Conservation (phyloP, 768 basidiomycete genomes). For the Amanita pallidorosea region DNA sequence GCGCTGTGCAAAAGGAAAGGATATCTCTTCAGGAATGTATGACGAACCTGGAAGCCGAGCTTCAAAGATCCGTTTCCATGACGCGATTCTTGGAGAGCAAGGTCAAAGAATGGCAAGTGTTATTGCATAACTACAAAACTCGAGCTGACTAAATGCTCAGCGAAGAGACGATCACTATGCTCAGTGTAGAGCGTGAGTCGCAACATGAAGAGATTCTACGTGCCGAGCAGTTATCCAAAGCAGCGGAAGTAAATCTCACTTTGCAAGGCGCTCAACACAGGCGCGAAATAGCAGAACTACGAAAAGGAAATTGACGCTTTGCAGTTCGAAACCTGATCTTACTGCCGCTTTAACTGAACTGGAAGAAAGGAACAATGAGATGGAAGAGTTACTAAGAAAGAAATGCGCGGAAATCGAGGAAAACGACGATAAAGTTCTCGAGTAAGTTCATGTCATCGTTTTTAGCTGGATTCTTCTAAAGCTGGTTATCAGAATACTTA, state of each 20-base stretch:
- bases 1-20: constrained; percentile 38
- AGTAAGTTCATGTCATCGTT: constrained; percentile 35
- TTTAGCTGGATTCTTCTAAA: constrained; percentile 3
- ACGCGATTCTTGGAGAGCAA: constrained; percentile 54
- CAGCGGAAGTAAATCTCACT: constrained; percentile 56
- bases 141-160: constrained; percentile 20
- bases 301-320: constrained; percentile 44
- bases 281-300: constrained; percentile 47
- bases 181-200: constrained; percentile 31
- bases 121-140: neutral
- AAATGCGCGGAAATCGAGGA: constrained; percentile 78
- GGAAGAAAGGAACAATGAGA: constrained; percentile 60
- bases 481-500: constrained; percentile 45
- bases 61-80: constrained; percentile 53
- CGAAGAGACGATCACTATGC: constrained; percentile 28
- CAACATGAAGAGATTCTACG: constrained; percentile 33
- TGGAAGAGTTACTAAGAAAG: constrained; percentile 58
- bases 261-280: constrained; percentile 59
- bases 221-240: constrained; percentile 47
- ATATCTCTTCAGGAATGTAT: constrained; percentile 39
- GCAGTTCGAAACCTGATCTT: constrained; percentile 42
- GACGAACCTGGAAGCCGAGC: constrained; percentile 52
- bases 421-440: constrained; percentile 72
- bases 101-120: constrained; percentile 42
- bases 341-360: constrained; percentile 46